phyloP scores from a whole-genome alignment of 345 rosid genomes.

The Limnanthes douglasii region DNA sequence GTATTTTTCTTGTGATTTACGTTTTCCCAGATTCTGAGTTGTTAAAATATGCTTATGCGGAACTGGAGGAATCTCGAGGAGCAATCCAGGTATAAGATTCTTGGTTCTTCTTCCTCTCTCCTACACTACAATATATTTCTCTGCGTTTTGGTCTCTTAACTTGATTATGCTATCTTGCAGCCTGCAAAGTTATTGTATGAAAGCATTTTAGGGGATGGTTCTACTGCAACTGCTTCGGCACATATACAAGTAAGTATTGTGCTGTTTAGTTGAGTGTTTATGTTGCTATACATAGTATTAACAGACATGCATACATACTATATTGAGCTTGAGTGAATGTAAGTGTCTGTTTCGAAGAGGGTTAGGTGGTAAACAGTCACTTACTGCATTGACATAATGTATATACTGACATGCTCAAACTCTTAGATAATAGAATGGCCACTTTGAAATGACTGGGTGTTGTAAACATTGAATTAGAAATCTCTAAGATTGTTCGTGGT shows the following conservation, averaged over 20 bases:
- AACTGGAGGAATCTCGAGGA: constrained; percentile 90
- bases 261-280: background rate
- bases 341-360: too few relatives aligned
- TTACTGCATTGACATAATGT: too few relatives aligned
- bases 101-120: constrained; percentile 5
- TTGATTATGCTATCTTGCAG: constrained; percentile 31
- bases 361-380: too few relatives aligned
- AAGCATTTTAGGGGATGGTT: constrained; percentile 53
- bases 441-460: too few relatives aligned
- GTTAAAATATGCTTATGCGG: constrained; percentile 90
- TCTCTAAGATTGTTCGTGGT: too few relatives aligned
- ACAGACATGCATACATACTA: too few relatives aligned
- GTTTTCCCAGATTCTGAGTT: constrained; percentile 55
- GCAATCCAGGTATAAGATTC: constrained; percentile 40
- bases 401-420: too few relatives aligned
- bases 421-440: too few relatives aligned
- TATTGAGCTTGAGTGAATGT: too few relatives aligned
- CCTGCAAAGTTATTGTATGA: constrained; percentile 73
- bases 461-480: too few relatives aligned
- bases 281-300: too few relatives aligned
- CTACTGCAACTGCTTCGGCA: constrained; percentile 55
- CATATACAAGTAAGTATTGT: constrained; percentile 76
- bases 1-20: constrained; percentile 5
- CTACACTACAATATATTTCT: constrained; percentile 2
- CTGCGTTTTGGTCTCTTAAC: constrained; percentile 5